Evolutionary conservation across 768 basidiomycete genomes (phyloP).

Genomic region (Rhodotorula babjevae): DNA sequence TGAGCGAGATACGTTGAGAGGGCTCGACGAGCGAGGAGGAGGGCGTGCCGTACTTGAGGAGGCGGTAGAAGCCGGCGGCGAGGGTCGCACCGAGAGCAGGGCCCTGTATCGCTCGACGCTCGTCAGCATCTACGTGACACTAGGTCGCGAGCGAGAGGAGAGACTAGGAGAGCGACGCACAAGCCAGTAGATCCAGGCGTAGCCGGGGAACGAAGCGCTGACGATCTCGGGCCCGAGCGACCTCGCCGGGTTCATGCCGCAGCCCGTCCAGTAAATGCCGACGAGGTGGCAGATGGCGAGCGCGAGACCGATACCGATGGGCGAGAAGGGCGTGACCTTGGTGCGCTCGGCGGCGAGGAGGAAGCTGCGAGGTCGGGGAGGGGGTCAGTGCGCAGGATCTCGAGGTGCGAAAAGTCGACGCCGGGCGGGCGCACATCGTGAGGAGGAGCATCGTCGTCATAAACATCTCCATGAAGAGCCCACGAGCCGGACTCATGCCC

Average conservation of each 20-base stretch:
- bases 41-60: constrained; percentile 16
- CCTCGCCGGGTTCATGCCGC: background rate
- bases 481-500: constrained; percentile 21
- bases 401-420: background rate
- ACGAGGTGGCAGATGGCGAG: constrained; percentile 37
- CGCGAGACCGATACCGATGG: constrained; percentile 47
- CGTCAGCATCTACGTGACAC: background rate
- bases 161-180: background rate
- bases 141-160: too few species aligned
- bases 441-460: constrained; percentile 36
- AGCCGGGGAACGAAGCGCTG: constrained; percentile 10
- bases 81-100: constrained; percentile 3
- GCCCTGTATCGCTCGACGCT: background rate
- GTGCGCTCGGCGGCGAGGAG: constrained; percentile 40
- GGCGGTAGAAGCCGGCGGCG: constrained; percentile 27
- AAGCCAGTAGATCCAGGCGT: constrained; percentile 27
- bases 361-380: background rate
- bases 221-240: constrained; percentile 35
- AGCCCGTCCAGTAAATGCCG: constrained; percentile 7
- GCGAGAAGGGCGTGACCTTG: constrained; percentile 50
- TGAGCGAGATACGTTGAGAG: too few species aligned
- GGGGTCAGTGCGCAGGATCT: background rate
- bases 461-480: constrained; percentile 40
- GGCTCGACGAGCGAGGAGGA: too few species aligned
- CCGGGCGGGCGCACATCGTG: constrained; percentile 37